Conservation (phyloP, 495 filamentous ascomycete genomes). For the Aspergillus sclerotiicarbonarius region DNA sequence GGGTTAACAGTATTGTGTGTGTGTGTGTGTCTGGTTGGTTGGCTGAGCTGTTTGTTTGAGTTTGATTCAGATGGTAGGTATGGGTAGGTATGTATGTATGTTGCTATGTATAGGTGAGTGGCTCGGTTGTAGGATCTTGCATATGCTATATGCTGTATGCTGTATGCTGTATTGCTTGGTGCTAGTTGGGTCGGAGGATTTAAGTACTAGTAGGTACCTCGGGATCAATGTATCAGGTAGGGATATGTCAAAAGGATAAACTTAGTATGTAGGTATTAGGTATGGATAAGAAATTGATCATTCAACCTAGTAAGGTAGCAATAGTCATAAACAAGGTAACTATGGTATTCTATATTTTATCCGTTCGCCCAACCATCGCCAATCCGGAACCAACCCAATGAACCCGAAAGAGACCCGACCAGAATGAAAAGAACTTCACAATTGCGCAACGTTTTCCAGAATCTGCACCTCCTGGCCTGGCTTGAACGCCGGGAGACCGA, state of each 20-base stretch:
- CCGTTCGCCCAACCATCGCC: not conserved
- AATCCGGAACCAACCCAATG: not conserved
- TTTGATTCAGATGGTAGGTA: too few species aligned
- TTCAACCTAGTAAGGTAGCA: not conserved
- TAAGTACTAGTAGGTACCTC: too few species aligned
- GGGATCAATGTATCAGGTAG: too few species aligned
- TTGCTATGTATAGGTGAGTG: not conserved
- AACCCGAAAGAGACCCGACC: slow-evolving; percentile 1
- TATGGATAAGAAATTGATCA: not conserved
- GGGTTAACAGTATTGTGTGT: too few species aligned
- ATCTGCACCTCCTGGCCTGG: slow-evolving; percentile 90
- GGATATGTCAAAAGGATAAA: too few species aligned
- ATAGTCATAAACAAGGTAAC: not conserved
- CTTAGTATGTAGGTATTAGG: not conserved
- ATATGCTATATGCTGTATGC: too few species aligned
- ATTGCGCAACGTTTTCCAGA: slow-evolving; percentile 80
- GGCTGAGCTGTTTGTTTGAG: not conserved
- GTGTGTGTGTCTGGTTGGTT: not conserved
- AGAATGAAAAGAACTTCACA: slow-evolving; percentile 46
- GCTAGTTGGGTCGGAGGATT: not conserved
- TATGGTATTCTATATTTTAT: slow-evolving; percentile 7
- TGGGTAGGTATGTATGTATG: not conserved
- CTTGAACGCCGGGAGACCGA: slow-evolving; percentile 93
- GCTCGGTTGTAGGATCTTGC: not conserved
- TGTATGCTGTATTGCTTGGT: not conserved